Evolutionary conservation across 495 filamentous ascomycete genomes (phyloP).

Genomic region (Penicillium goetzii): DNA sequence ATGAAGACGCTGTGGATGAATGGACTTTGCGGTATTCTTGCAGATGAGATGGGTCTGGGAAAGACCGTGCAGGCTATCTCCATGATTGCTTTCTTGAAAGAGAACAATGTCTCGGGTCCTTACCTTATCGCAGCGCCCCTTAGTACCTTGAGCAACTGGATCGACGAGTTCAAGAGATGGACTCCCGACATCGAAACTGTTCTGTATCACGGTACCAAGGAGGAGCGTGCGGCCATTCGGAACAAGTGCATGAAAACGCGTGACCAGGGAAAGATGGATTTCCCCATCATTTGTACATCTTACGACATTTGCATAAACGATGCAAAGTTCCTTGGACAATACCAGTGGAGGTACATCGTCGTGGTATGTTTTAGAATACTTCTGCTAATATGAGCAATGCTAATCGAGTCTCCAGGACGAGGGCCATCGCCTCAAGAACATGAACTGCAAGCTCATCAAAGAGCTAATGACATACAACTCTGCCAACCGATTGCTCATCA

Average conservation of each 20-base stretch:
- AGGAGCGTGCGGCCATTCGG: constrained; percentile 73
- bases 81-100: constrained; percentile 84
- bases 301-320: constrained; percentile 97
- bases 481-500: constrained; percentile 88
- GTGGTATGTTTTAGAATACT: constrained; percentile 61
- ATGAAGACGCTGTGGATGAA: constrained; percentile 85
- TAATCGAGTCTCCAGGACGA: constrained; percentile 65
- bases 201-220: constrained; percentile 84
- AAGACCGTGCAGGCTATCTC: constrained; percentile 96
- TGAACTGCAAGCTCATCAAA: constrained; percentile 87
- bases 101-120: constrained; percentile 83
- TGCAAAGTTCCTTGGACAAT: constrained; percentile 73
- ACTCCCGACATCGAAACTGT: constrained; percentile 83
- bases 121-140: constrained; percentile 89
- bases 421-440: constrained; percentile 96
- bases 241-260: constrained; percentile 61
- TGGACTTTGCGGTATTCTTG: constrained; percentile 91
- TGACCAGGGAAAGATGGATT: constrained; percentile 64
- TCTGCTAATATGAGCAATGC: not conserved
- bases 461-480: constrained; percentile 86
- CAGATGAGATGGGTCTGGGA: constrained; percentile 68
- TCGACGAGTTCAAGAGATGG: constrained; percentile 92
- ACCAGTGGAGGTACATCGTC: constrained; percentile 95
- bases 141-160: constrained; percentile 93
- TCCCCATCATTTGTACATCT: constrained; percentile 89